phyloP scores from a whole-genome alignment of 257 asterid species.

The Penstemon newberryi region DNA sequence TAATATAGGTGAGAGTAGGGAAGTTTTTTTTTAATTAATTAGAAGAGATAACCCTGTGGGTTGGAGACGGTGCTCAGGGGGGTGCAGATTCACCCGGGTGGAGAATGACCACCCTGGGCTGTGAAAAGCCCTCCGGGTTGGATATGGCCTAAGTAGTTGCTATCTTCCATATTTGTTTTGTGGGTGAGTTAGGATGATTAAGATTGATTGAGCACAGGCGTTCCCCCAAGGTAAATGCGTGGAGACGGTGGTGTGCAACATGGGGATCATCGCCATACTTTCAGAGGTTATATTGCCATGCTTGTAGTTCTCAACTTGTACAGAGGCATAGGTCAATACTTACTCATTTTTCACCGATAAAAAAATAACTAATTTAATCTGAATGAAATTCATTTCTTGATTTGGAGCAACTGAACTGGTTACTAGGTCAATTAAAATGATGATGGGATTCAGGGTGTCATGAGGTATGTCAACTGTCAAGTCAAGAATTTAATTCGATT shows the following conservation, averaged over 20 bases:
- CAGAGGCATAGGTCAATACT: slow-evolving; percentile 70
- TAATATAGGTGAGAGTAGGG: too few relatives aligned
- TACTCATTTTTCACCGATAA: not conserved
- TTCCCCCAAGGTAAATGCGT: slow-evolving; percentile 82
- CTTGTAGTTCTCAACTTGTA: slow-evolving; percentile 84
- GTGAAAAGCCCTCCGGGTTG: too few relatives aligned
- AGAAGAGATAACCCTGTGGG: too few relatives aligned
- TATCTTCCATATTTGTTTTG: too few relatives aligned
- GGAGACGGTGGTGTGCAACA: slow-evolving; percentile 93
- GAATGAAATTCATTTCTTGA: not conserved
- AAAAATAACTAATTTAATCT: not conserved
- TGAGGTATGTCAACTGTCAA: slow-evolving; percentile 56
- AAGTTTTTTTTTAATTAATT: too few relatives aligned
- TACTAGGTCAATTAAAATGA: slow-evolving; percentile 65
- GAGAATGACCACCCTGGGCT: too few relatives aligned
- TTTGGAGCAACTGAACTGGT: slow-evolving; percentile 85
- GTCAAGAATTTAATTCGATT: too few relatives aligned
- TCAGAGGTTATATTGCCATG: slow-evolving; percentile 95
- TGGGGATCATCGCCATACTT: slow-evolving; percentile 94
- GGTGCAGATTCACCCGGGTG: too few relatives aligned
- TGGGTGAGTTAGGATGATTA: too few relatives aligned
- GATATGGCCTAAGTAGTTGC: too few relatives aligned
- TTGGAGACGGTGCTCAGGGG: too few relatives aligned
- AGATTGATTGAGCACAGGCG: slow-evolving; percentile 43
- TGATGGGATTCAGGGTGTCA: slow-evolving; percentile 96